Evolutionary conservation across 2,329 filamentous ascomycete genomes (phyloP).

Genomic region (Bipolaris bicolor): DNA sequence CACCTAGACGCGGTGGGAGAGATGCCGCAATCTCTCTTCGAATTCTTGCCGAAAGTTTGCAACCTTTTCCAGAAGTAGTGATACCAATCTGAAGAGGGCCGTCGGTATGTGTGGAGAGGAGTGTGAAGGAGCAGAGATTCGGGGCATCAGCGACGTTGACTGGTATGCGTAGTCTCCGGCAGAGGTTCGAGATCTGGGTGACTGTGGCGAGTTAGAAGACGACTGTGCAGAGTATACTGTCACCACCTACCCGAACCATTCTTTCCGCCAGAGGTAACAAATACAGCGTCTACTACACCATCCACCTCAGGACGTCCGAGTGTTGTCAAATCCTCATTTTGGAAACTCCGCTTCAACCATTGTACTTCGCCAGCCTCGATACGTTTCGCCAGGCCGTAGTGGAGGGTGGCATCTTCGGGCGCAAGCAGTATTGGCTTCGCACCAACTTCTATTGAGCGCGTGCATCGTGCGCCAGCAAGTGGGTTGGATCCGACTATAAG

Average conservation of each 20-base stretch:
- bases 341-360: slow-evolving; percentile 71
- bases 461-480: slow-evolving; percentile 82
- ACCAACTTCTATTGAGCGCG: slow-evolving; percentile 79
- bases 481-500: slow-evolving; percentile 86
- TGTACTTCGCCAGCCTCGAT: slow-evolving; percentile 70
- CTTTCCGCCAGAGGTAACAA: slow-evolving; percentile 70
- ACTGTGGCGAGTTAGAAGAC: slow-evolving; percentile 52
- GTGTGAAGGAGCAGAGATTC: slow-evolving; percentile 83
- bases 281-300: slow-evolving; percentile 85
- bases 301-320: slow-evolving; percentile 82
- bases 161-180: slow-evolving; percentile 80
- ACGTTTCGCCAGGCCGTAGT: slow-evolving; percentile 66
- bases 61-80: slow-evolving; percentile 92
- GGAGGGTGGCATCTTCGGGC: slow-evolving; percentile 65
- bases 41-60: slow-evolving; percentile 89
- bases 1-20: slow-evolving; percentile 76
- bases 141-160: slow-evolving; percentile 92
- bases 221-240: background rate
- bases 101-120: slow-evolving; percentile 87
- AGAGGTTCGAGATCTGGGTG: slow-evolving; percentile 73
- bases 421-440: slow-evolving; percentile 81
- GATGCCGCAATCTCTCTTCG: slow-evolving; percentile 84
- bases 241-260: slow-evolving; percentile 54
- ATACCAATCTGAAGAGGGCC: slow-evolving; percentile 94
- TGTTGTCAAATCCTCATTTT: slow-evolving; percentile 72